Conservation (phyloP, 140 eudicot species). For the Stevia rebaudiana region DNA sequence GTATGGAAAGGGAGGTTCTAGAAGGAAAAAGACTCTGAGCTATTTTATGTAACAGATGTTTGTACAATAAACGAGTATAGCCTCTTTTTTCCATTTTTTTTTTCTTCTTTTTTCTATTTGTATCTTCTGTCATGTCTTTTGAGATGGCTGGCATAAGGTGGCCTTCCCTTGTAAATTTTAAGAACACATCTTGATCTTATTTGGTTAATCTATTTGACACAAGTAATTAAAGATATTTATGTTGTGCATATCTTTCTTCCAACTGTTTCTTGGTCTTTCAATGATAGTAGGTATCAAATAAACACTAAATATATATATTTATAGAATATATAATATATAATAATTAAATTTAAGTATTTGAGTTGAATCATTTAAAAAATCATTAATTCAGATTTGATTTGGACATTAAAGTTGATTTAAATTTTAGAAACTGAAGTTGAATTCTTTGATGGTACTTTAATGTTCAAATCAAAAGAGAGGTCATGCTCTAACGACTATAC, state of each 20-base stretch:
- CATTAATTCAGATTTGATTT: too few relatives aligned
- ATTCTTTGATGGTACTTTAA: too few relatives aligned
- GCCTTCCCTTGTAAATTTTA: neutral
- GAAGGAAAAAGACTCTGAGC: slow-evolving; percentile 67
- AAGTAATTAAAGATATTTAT: neutral
- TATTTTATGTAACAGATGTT: slow-evolving; percentile 53
- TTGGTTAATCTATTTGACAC: neutral
- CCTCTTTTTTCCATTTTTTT: neutral
- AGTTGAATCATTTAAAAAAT: too few relatives aligned
- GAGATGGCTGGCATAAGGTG: slow-evolving; percentile 38
- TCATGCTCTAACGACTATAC: too few relatives aligned
- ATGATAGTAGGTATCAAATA: too few relatives aligned
- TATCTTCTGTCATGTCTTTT: slow-evolving; percentile 1
- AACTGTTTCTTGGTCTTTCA: too few relatives aligned
- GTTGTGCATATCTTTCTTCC: neutral
- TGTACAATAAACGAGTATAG: slow-evolving; percentile 37
- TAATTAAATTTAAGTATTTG: too few relatives aligned
- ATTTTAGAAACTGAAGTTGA: too few relatives aligned
- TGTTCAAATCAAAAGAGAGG: too few relatives aligned
- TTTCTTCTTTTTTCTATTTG: slow-evolving; percentile 13
- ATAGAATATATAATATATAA: too few relatives aligned
- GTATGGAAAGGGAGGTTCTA: slow-evolving; percentile 86
- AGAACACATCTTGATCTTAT: neutral
- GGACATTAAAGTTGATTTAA: too few relatives aligned
- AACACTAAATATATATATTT: too few relatives aligned